These are phyloP conservation scores for Lasiodiplodia theobromae DNA, from an alignment of 2,329 filamentous ascomycete genomes.

Conservation along the genomic window DNA sequence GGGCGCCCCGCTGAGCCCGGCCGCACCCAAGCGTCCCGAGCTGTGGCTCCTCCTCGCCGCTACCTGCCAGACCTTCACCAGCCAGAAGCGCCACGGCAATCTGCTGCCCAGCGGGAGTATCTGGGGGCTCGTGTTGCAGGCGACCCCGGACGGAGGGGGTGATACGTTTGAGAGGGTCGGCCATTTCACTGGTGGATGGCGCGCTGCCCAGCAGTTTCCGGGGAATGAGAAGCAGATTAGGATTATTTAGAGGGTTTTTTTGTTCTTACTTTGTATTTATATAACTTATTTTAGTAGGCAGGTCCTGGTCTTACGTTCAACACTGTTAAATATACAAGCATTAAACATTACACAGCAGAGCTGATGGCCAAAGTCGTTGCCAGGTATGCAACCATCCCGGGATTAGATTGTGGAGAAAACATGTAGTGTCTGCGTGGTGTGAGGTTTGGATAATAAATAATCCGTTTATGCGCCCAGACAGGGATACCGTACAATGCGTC, in stretches of 20 bases:
- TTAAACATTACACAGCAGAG: no score
- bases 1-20: background rate
- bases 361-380: no score
- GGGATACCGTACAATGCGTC: no score
- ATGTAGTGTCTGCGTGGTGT: no score
- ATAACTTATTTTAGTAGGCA: background rate
- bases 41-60: slow-evolving; percentile 4
- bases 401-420: no score
- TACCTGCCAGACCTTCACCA: slow-evolving; percentile 12
- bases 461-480: no score
- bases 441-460: no score
- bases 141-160: background rate
- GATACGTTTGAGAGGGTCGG: slow-evolving; percentile 3
- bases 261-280: background rate
- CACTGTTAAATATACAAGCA: no score
- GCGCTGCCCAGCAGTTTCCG: slow-evolving; percentile 17
- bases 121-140: background rate
- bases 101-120: slow-evolving; percentile 13
- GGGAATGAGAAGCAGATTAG: slow-evolving; percentile 8
- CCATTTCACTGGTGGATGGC: slow-evolving; percentile 1
- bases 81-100: slow-evolving; percentile 18
- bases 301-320: no score
- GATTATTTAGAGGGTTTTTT: background rate
- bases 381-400: no score
- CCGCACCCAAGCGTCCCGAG: background rate